Evolutionary conservation across 116 monocot genomes (phyloP).

Genomic region (Papilionanthe hybrid): DNA sequence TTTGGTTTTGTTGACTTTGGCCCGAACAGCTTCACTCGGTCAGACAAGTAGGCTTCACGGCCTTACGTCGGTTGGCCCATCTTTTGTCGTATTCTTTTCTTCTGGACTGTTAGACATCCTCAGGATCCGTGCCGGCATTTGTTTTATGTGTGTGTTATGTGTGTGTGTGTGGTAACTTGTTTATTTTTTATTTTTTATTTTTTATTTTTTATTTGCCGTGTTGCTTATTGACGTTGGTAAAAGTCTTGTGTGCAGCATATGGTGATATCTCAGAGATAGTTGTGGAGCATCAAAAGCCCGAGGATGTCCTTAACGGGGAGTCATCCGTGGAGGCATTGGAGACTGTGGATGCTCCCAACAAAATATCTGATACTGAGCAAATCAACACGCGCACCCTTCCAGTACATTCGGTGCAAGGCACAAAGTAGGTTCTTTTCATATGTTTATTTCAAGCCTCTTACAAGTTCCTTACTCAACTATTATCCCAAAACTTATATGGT

Average conservation of each 20-base stretch:
- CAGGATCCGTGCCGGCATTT: too few relatives aligned
- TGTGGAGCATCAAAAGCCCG: constrained; percentile 27
- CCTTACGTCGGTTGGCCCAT: too few relatives aligned
- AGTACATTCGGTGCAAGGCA: constrained; percentile 19
- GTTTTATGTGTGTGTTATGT: too few relatives aligned
- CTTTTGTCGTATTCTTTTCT: too few relatives aligned
- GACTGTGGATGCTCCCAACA: constrained; percentile 7
- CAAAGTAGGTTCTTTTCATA: constrained; percentile 19
- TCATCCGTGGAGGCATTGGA: constrained; percentile 10
- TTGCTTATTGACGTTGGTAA: neutral
- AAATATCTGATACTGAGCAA: constrained; percentile 1
- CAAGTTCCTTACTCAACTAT: neutral
- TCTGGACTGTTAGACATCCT: too few relatives aligned
- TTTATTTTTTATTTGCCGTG: neutral
- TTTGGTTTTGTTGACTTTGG: too few relatives aligned
- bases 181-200: neutral
- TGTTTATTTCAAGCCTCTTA: neutral
- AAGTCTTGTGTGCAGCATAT: constrained; percentile 15
- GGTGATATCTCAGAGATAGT: constrained; percentile 25
- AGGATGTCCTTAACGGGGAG: constrained; percentile 11
- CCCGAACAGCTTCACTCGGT: too few relatives aligned
- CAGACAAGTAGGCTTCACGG: too few relatives aligned
- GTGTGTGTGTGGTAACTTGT: neutral
- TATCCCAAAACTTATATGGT: constrained; percentile 2
- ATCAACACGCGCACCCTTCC: constrained; percentile 19